These are phyloP conservation scores for Zalaria sp. DNA, from an alignment of 2,329 filamentous ascomycete species.

Conservation along the genomic window DNA sequence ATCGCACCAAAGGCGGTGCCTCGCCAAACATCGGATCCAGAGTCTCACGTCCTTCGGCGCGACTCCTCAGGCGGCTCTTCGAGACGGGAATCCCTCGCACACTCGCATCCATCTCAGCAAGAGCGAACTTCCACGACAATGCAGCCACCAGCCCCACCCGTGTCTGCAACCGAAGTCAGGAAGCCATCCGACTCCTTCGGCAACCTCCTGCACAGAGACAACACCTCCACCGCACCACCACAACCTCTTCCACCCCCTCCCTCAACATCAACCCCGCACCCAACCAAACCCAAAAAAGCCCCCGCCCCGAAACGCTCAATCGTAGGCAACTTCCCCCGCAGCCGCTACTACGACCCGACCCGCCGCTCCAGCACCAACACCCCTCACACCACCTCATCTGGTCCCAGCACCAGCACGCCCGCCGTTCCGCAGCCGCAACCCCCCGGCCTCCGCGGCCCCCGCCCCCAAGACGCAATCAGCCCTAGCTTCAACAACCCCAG, in stretches of 20 bases:
- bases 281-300: not conserved
- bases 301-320: slow-evolving; percentile 4
- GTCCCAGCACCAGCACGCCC: too few species aligned
- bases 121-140: not conserved
- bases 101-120: not conserved
- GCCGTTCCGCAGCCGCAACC: not conserved
- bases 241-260: not conserved
- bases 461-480: not conserved
- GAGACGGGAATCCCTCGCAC: not conserved
- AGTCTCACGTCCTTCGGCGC: not conserved
- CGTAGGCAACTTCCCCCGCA: slow-evolving; percentile 3
- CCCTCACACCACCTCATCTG: too few species aligned
- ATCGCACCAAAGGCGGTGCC: not conserved
- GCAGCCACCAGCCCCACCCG: not conserved
- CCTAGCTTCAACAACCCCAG: slow-evolving; percentile 9
- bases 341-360: slow-evolving; percentile 3
- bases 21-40: not conserved
- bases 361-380: too few species aligned
- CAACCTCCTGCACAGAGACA: slow-evolving; percentile 1
- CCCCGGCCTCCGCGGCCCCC: not conserved
- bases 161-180: not conserved
- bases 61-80: not conserved
- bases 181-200: slow-evolving; percentile 3
- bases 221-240: not conserved
- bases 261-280: not conserved